phyloP scores from a whole-genome alignment of 2,329 filamentous ascomycete species.

The Beauveria sp. region DNA sequence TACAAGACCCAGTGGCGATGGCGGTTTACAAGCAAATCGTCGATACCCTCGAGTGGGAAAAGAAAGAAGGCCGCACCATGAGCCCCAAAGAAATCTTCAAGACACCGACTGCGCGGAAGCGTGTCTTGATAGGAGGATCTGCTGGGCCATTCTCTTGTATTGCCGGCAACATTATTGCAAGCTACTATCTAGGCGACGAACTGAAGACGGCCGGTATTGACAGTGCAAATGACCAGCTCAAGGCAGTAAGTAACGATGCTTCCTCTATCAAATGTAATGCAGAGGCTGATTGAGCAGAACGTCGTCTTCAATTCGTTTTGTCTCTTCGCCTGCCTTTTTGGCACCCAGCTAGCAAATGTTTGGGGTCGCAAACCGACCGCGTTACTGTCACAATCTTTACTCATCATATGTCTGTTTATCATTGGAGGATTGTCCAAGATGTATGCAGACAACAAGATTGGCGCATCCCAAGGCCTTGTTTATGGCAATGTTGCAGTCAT shows the following conservation, averaged over 20 bases:
- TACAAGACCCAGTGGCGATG: constrained; percentile 21
- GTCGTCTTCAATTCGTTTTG: constrained; percentile 46
- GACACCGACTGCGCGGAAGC: constrained; percentile 40
- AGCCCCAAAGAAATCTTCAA: constrained; percentile 37
- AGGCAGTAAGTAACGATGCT: constrained; percentile 23
- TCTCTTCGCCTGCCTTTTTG: constrained; percentile 31
- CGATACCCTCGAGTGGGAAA: constrained; percentile 30
- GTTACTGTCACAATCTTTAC: constrained; percentile 28
- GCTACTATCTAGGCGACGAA: constrained; percentile 33
- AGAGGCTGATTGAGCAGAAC: constrained; percentile 23
- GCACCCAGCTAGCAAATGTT: constrained; percentile 33
- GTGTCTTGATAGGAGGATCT: constrained; percentile 38
- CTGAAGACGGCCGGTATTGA: constrained; percentile 39
- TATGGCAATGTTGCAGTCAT: constrained; percentile 28
- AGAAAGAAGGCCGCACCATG: constrained; percentile 36
- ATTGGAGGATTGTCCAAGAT: constrained; percentile 42
- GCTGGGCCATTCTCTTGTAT: constrained; percentile 27
- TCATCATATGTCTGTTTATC: constrained; percentile 40
- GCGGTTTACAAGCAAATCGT: constrained; percentile 26
- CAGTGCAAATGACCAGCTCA: constrained; percentile 32
- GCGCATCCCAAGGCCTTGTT: constrained; percentile 25
- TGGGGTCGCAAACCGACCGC: constrained; percentile 39
- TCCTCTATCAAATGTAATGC: background rate
- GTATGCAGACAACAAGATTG: constrained; percentile 22
- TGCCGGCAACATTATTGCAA: constrained; percentile 30